Base-by-base conservation (phyloP, 2,329 filamentous ascomycete species). In the Fusarium nematophilum region DNA sequence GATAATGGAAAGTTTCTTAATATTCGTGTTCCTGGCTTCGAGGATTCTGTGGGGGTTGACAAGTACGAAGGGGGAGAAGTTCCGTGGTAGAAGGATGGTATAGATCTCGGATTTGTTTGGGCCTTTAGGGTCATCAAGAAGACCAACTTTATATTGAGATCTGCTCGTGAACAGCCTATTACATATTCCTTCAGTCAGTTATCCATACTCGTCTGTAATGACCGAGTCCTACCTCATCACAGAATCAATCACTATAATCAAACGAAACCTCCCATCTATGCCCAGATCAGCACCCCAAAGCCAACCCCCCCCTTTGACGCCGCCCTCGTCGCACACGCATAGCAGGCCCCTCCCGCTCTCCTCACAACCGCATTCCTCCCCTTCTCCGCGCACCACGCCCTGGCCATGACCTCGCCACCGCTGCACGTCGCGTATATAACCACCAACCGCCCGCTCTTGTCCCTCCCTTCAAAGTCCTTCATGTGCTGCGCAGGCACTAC, bases 1-100 rank as follows among this genome's bases (percentile, higher is more conserved):
- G 42, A 57, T 9, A 66, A 53, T 25, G 62, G 64, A 1, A 58
- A 58, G 26, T 56, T 62, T 23, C 39, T 57, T 4, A 59, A 64
- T 18, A 36, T 67, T 5, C 29, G 43, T 9, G 39, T 66, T 9
- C 46, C 54, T 5, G 60, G 62, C 5, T 64, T 40, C 34, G 53
- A 62, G 47, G n/a, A 55, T n/a, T 26, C 39, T 3, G 21, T 17
- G 5, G 23, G 17, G 6, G 4, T 21, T 8, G 57, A 55, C 18
- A 29, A 21, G 14, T 66, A 59, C 23, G 25, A 49, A 9, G 54
- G 57, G n/a, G 47, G 25, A 3, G 29, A 50, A 21, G 14, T 36
- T 8, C 47, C 50, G 6, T 62, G 51, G 57, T 59, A 49, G 36
- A n/a, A n/a, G n/a, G n/a, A n/a, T n/a, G n/a, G n/a, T n/a, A n/a